Evolutionary conservation across 345 rosid genomes (phyloP), one percentile per base, ranked within the genome.

Genomic region (Brassica carinata): DNA sequence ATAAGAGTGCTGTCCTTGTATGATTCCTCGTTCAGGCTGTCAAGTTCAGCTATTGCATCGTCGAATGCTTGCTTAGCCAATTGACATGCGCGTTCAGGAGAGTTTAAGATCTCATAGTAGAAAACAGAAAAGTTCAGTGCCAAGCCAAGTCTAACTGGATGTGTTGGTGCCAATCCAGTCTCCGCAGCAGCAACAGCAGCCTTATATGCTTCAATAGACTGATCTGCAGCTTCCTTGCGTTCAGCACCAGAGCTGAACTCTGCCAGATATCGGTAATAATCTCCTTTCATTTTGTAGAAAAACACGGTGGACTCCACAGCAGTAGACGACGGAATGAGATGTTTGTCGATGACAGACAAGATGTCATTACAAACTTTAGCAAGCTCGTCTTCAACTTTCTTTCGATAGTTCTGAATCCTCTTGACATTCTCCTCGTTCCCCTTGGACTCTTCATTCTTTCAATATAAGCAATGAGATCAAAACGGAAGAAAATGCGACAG

Each of bases 31-130:
- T 89, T 93, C 69, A 95, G 87, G 57, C 94, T 93, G 86, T 95
- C 99, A 82, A 95, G 87, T 84, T 93, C 99, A 10, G 99, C 93
- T 72, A 95, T 95, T n/a, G 97, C 99, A 85, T 91, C 98, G 67
- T 93, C 99, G 51, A 95, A 95, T 66, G 99, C 99, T 88, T 95
- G 97, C 76, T 95, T 95, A 19, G 99, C 99, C 87, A 95, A 85
- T 88, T 93, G 98, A 83, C 99, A 95, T 30, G 99, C 99, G 76
- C 99, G 73, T 79, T 86, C 89, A 43, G 85, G 86, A 5, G 89
- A 88, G 83, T 85, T 85, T 82, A 86, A 77, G 77, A 88, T 85
- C 85, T 88, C 90, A 75, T 88, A 86, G 79, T 86, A 86, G 84
- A 88, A 88, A 78, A 88, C 89, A 0, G 90, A 88, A 71, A 84